A percentile compares a stretch with the other conserved stretches of the same genome.
Evolutionary conservation across 2,329 filamentous ascomycete genomes (phyloP).

Genomic region (Proliferodiscus dingleyae): DNA sequence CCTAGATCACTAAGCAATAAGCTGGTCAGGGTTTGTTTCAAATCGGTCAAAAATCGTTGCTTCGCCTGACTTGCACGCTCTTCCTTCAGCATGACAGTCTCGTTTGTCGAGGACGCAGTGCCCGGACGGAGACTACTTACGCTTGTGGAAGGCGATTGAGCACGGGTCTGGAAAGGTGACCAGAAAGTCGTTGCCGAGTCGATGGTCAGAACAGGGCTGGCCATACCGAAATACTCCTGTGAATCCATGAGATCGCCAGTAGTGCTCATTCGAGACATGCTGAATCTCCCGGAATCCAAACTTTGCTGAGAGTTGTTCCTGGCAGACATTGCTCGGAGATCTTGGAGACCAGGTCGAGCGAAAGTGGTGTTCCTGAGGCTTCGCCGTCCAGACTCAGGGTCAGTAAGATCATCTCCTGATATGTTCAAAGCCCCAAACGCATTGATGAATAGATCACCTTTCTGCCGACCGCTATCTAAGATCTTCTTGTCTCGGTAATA

Average conservation of each 20-base stretch:
- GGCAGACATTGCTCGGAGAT: slow-evolving; percentile 52
- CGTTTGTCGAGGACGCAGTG: slow-evolving; percentile 62
- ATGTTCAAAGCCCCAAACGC: slow-evolving; percentile 43
- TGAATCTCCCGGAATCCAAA: slow-evolving; percentile 63
- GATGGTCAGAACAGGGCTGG: slow-evolving; percentile 64
- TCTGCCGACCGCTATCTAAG: slow-evolving; percentile 42
- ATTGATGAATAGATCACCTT: slow-evolving; percentile 43
- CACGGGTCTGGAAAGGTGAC: slow-evolving; percentile 72
- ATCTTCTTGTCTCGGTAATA: slow-evolving; percentile 70
- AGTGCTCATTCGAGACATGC: slow-evolving; percentile 50
- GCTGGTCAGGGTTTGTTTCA: slow-evolving; percentile 76
- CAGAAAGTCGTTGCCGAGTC: slow-evolving; percentile 80
- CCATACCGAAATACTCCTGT: slow-evolving; percentile 64
- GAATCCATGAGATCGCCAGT: slow-evolving; percentile 63
- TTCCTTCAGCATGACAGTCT: slow-evolving; percentile 56
- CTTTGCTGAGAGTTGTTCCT: slow-evolving; percentile 66
- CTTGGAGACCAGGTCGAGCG: slow-evolving; percentile 47
- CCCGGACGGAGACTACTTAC: slow-evolving; percentile 57
- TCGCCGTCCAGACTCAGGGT: slow-evolving; percentile 24
- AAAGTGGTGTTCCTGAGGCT: slow-evolving; percentile 39
- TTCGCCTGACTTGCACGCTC: slow-evolving; percentile 62
- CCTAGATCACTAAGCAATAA: slow-evolving; percentile 86
- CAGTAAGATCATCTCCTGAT: slow-evolving; percentile 38
- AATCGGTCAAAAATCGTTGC: slow-evolving; percentile 67
- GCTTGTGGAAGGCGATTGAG: slow-evolving; percentile 59